These are phyloP conservation scores for Parmelia sp. DNA, from an alignment of 495 filamentous ascomycete genomes.

Conservation along the genomic window DNA sequence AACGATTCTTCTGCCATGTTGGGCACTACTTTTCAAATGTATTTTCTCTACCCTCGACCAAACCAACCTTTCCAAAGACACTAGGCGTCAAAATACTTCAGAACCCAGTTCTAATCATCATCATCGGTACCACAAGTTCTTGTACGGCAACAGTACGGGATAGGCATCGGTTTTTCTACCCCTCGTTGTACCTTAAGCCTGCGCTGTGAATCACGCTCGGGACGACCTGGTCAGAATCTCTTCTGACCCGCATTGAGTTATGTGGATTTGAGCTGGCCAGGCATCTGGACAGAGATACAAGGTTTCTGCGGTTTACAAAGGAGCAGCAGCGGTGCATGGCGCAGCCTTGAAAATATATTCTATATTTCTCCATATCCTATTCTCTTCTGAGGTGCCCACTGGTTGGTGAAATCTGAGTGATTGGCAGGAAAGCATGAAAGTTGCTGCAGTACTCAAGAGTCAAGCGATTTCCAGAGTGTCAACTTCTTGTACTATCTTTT, in stretches of 20 bases:
- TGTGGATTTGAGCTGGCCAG: neutral
- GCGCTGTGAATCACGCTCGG: neutral
- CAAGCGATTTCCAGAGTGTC: slow-evolving; percentile 3
- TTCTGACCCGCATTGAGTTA: neutral
- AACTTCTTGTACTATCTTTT: slow-evolving; percentile 15
- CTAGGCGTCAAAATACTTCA: neutral
- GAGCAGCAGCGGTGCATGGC: slow-evolving; percentile 6
- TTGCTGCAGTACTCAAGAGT: slow-evolving; percentile 3
- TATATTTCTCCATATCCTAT: slow-evolving; percentile 10
- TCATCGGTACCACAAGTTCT: slow-evolving; percentile 2
- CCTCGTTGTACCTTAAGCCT: neutral
- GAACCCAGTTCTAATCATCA: neutral
- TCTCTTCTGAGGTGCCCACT: neutral
- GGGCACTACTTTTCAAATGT: neutral
- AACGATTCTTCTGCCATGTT: slow-evolving; percentile 1
- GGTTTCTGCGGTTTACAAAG: neutral
- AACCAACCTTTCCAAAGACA: neutral
- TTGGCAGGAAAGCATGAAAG: neutral
- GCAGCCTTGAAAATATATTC: neutral
- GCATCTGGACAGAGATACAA: neutral
- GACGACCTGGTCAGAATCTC: neutral
- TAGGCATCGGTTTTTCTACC: neutral
- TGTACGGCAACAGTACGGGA: slow-evolving; percentile 4
- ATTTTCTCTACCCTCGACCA: slow-evolving; percentile 8
- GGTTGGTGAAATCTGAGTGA: neutral